Base-by-base conservation (phyloP, 176 grass and related monocot species). In the Cenchrus purpureus region DNA sequence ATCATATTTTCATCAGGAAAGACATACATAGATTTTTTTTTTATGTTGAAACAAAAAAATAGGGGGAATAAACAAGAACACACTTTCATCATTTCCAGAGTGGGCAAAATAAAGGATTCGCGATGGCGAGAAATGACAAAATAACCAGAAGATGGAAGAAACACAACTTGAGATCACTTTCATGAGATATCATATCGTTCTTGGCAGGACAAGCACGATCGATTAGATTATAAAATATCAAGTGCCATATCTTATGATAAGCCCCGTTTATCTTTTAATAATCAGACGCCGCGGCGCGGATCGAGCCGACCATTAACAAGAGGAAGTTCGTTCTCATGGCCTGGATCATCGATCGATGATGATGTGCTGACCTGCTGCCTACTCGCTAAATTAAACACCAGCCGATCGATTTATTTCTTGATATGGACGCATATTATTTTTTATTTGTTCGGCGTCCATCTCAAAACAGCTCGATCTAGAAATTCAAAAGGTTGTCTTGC, bases 101-200 rank as follows among this genome's bases (percentile, higher is more conserved):
- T 51, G 34, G 73, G 59, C 14, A 83, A 63, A 64, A 25, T 25
- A 25, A 55, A 75, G 15, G 50, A 34, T 19, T 37, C 15, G 8
- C 15, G 51, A 20, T 37, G 50, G 11, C 4, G 3, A 54, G 15
- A 75, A 56, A 32, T 14, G 73, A 56, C 29, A 79, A 64, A 49
- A 79, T 16, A 79, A 50, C 59, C 20, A 20, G 37, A 42, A 55
- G 52, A 51, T 51, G 1, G 10, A 65, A 79, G 37, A 86, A 86
- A 86, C 31, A 8, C 53, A 54, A n/a, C 50, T 50, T n/a, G 54
- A 63, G 7, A 19, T 91, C 80, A 32, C 68, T 87, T 75, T 87
- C 89, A 80, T 48, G 42, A 83, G 88, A 87, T 90, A 68, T 51
- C 74, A 46, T 61, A 56, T 83, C 84, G 50, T 59, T 74, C 60